These are phyloP conservation scores for Conoideocrella luteorostrata DNA, from an alignment of 2,329 filamentous ascomycete genomes.

Conservation along the genomic window DNA sequence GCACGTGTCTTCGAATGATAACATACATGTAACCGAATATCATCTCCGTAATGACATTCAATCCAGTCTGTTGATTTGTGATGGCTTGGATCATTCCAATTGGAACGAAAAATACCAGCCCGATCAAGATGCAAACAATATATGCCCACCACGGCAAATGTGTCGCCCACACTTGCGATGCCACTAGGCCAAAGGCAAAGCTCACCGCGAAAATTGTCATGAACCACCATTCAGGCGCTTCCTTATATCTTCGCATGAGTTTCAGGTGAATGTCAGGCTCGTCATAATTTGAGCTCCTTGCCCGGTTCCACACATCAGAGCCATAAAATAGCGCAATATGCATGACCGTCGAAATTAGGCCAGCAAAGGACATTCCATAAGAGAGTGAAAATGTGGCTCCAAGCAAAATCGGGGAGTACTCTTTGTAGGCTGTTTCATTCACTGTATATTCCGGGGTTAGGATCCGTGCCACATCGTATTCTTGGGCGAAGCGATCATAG, in stretches of 20 bases:
- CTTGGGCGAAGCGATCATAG: slow-evolving; percentile 45
- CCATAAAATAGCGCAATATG: slow-evolving; percentile 47
- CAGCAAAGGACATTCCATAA: slow-evolving; percentile 52
- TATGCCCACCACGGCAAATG: slow-evolving; percentile 36
- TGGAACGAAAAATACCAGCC: slow-evolving; percentile 31
- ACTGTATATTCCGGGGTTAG: slow-evolving; percentile 44
- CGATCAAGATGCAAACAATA: slow-evolving; percentile 31
- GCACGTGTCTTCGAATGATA: no score
- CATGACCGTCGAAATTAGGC: slow-evolving; percentile 43
- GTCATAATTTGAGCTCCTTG: neutral
- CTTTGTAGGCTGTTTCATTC: slow-evolving; percentile 48
- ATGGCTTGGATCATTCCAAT: slow-evolving; percentile 38
- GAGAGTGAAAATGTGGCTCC: slow-evolving; percentile 46
- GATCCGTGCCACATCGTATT: slow-evolving; percentile 50
- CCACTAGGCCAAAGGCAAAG: slow-evolving; percentile 36
- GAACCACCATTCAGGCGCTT: slow-evolving; percentile 53
- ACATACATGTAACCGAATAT: slow-evolving; percentile 37
- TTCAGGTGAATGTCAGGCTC: slow-evolving; percentile 42
- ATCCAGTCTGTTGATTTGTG: slow-evolving; percentile 39
- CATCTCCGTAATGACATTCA: slow-evolving; percentile 41
- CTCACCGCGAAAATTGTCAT: slow-evolving; percentile 34
- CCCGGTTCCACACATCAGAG: slow-evolving; percentile 34
- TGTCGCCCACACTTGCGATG: slow-evolving; percentile 27
- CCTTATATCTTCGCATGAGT: slow-evolving; percentile 49
- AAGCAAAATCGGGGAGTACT: slow-evolving; percentile 48